Evolutionary conservation across 306 rosid genomes (phyloP).

Genomic region (Cicer bijugum): DNA sequence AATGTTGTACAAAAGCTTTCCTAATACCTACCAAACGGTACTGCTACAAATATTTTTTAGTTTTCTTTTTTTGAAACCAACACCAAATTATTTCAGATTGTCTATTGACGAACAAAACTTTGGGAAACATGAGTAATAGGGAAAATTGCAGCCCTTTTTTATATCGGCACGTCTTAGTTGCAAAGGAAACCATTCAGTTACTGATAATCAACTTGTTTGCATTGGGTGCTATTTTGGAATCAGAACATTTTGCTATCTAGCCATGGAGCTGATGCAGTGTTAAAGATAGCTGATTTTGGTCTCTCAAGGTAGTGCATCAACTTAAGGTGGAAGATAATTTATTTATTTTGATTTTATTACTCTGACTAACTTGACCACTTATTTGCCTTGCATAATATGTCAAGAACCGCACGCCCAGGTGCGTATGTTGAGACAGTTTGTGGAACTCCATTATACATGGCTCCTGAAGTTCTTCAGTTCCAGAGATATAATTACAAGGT

Average conservation of each 20-base stretch:
- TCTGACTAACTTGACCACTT: constrained; percentile 10
- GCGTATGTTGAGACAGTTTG: constrained; percentile 66
- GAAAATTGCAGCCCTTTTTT: neutral
- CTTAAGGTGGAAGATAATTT: constrained; percentile 15
- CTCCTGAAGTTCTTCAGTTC: constrained; percentile 73
- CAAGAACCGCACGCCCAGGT: constrained; percentile 50
- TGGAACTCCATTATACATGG: constrained; percentile 70
- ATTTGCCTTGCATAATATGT: constrained; percentile 1
- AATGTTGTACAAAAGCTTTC: too few species aligned
- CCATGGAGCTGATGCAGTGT: constrained; percentile 47
- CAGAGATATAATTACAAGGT: constrained; percentile 65
- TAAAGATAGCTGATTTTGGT: constrained; percentile 74
- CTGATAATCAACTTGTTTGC: neutral
- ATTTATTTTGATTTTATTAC: neutral
- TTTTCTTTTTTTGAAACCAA: too few species aligned
- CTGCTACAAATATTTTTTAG: too few species aligned
- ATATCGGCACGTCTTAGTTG: too few species aligned
- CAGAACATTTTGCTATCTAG: constrained; percentile 66
- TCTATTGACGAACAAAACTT: too few species aligned
- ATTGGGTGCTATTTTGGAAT: constrained; percentile 41
- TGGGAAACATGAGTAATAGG: too few species aligned
- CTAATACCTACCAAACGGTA: too few species aligned
- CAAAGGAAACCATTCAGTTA: neutral
- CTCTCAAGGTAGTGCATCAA: constrained; percentile 61
- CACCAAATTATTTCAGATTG: too few species aligned